phyloP scores from a whole-genome alignment of 2,329 filamentous ascomycete species.

The Colletotrichum echinochloae region DNA sequence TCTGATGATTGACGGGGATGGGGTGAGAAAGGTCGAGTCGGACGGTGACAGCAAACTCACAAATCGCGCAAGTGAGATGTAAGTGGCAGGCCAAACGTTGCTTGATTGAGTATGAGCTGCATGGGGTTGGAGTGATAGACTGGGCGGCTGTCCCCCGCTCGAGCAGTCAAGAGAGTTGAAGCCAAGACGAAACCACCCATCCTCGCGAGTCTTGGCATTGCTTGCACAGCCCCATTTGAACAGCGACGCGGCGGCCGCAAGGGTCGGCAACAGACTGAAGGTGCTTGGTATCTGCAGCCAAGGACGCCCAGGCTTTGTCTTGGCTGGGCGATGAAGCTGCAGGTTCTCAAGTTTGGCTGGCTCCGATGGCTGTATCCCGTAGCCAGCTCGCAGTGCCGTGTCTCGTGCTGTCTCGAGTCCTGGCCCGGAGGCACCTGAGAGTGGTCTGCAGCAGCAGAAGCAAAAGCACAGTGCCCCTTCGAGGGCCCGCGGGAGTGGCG shows the following conservation, averaged over 20 bases:
- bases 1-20: slow-evolving; percentile 29
- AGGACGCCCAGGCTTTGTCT: slow-evolving; percentile 33
- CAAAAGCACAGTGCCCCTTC: slow-evolving; percentile 2
- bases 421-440: not conserved
- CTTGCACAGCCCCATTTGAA: slow-evolving; percentile 38
- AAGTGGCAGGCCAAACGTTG: slow-evolving; percentile 26
- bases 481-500: not conserved
- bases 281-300: slow-evolving; percentile 40
- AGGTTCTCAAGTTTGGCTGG: slow-evolving; percentile 28
- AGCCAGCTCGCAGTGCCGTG: not conserved
- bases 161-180: slow-evolving; percentile 31
- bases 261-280: slow-evolving; percentile 19
- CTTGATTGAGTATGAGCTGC: slow-evolving; percentile 15
- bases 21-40: slow-evolving; percentile 21
- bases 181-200: slow-evolving; percentile 36
- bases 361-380: slow-evolving; percentile 12
- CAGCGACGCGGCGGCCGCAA: slow-evolving; percentile 34
- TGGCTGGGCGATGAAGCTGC: slow-evolving; percentile 36
- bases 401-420: slow-evolving; percentile 3
- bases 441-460: not conserved
- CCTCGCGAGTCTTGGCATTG: slow-evolving; percentile 36
- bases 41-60: slow-evolving; percentile 28
- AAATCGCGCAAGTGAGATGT: slow-evolving; percentile 33
- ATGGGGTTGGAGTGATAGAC: not conserved
- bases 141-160: slow-evolving; percentile 4